Evolutionary conservation across 441 rosid genomes (phyloP), one percentile per base, ranked within the genome.

Genomic region (Gossypium davidsonii): DNA sequence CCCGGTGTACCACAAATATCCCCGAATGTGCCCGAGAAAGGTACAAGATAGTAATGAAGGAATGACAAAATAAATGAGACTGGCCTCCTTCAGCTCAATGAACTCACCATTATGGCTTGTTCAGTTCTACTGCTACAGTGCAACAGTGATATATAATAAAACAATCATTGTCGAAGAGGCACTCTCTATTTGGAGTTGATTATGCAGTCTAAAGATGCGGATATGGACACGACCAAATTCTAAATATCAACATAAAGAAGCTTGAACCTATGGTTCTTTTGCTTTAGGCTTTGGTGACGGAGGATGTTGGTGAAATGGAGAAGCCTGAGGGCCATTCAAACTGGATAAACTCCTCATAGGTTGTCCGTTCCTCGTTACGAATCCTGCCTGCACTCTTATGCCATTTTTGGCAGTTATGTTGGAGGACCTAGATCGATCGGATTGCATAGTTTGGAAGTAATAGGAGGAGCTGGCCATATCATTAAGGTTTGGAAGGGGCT

Each of bases 401-500:
- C 83, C 62, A 0, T 62, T 81, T 67, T 79, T 81, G 61, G 80
- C 60, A 61, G 66, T 78, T 25, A 39, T 18, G 72, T 74, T 81
- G 73, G 82, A 55, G 60, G 60, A 72, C 72, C 84, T 80, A 21
- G 55, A 18, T 69, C 86, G 84, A 51, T 89, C 89, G 8, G 83
- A 81, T 81, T 89, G 89, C 88, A 77, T 79, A 3, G 87, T 78
- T 72, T 87, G 93, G 82, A 83, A 87, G 85, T 78, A 85, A 70
- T 83, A 82, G 2, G 93, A 89, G 37, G 93, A 87, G 74, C 90
- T 87, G 65, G 91, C 93, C 87, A 89, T 84, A 77, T 89, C 93
- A 77, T 85, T 89, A 67, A 89, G 88, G 73, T 75, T 85, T 49
- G 83, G 91, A 21, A 89, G 75, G 4, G 88, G 88, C 70, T 85